Evolutionary conservation across 805 yeast genomes (phyloP), one percentile per base, ranked within the genome.

Genomic region (Candida namnaoensis): DNA sequence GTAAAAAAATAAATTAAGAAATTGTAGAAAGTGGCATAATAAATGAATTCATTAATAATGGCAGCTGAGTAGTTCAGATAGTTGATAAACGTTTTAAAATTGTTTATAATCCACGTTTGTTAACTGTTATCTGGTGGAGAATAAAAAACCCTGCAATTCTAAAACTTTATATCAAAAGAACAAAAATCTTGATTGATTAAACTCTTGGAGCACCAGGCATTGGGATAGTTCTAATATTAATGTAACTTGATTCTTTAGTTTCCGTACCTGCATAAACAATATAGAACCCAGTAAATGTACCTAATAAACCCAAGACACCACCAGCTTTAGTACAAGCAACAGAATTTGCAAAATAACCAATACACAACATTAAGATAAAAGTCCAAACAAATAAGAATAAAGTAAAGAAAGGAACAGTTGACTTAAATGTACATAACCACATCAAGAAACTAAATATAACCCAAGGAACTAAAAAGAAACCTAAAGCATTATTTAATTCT

Each of bases 251-350:
- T 42, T 75, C 71, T 12, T 58, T 57, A 42, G 72, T 77, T 5
- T 83, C 81, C 15, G 75, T 65, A 57, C 80, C 82, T 25, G 82
- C 81, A 52, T 69, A 76, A 3, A 83, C 77, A 47, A 78, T 78
- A 56, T 74, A 78, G 73, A 78, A 80, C 13, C 81, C 86, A 41
- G 71, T 49, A 41, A 73, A 60, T 2, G 82, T 70, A 15, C 81
- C 68, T 28, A 79, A 48, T 30, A 80, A 60, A 28, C 86, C 85
- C 37, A 77, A 56, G 32, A 71, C 72, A 44, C 87, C 88, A 44
- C 81, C 87, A 15, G 82, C 86, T 57, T 65, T 72, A 15, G 60
- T 58, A 34, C 68, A 64, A 11, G 62, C 61, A 15, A 47, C 59
- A 34, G 64, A 63, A 26, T 68, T 70, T n/a, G 74, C 74, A 47